Evolutionary conservation across 225 moss, liverwort and hornwort species (phyloP), one percentile per base, ranked within the genome.

Genomic region (Anthoceros angustus): DNA sequence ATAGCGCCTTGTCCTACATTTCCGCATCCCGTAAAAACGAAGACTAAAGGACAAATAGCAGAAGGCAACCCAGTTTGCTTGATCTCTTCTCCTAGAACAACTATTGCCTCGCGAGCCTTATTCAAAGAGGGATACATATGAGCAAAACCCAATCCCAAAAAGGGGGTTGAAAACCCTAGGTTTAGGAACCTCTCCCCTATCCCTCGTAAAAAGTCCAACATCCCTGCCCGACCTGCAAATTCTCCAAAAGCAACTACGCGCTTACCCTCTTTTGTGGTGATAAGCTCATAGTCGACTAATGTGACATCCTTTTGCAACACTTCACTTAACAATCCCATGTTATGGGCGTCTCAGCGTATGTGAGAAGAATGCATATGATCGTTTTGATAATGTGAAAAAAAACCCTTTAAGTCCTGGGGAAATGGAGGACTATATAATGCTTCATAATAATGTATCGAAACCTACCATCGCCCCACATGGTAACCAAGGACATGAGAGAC

Each of bases 171-270:
- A 75, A 84, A 89, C 20, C 92, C 87, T 66, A 82, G 75, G 55
- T 80, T 84, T 80, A 98, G 74, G 61, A 89, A 78, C 79, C 98
- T 77, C 80, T 98, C 88, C 64, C 95, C 92, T 69, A 98, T 79
- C 70, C 92, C 91, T 65, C 89, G 88, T 23, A 92, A 78, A 26
- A 84, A 84, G 74, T 98, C 91, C 67, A 98, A 82, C 91, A 92
- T 98, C 62, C 95, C 95, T 41, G 95, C 85, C 62, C 85, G 82
- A 64, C 95, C 95, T 68, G 95, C 95, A 80, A 86, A 98, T 73
- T 87, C 80, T 73, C 91, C 92, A 74, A 98, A 98, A 45, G 89
- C 92, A 40, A 95, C 95, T 48, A 84, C 75, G 70, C 88, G 82
- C 73, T 79, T 78, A 41, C 74, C 70, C 32, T 81, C 79, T 66